Percentiles rank a stretch among this genome's conserved stretches.
These are phyloP conservation scores for Zygosaccharomyces pseudorouxii DNA, from an alignment of 805 yeast genomes.

Conservation along the genomic window DNA sequence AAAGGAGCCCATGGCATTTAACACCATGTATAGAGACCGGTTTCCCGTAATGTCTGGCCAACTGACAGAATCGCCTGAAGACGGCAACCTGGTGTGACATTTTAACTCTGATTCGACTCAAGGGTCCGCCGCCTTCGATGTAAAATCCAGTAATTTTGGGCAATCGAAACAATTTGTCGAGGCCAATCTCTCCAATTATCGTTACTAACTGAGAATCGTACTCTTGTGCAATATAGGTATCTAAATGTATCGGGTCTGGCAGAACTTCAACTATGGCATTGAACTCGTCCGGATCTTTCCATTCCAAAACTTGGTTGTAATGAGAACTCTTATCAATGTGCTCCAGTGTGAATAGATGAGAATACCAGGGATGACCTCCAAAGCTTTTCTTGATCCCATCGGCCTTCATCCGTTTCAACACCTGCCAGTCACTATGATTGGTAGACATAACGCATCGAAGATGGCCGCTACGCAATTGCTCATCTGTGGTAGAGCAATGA, in stretches of 20 bases:
- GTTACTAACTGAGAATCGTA: slow-evolving; percentile 16
- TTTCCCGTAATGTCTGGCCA: slow-evolving; percentile 47
- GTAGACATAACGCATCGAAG: slow-evolving; percentile 45
- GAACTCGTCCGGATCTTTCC: slow-evolving; percentile 31
- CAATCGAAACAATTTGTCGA: slow-evolving; percentile 70
- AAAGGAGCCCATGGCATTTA: slow-evolving; percentile 62
- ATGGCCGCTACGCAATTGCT: slow-evolving; percentile 5
- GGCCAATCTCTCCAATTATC: slow-evolving; percentile 86
- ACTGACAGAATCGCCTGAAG: slow-evolving; percentile 44
- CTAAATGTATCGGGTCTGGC: slow-evolving; percentile 57
- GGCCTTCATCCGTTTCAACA: slow-evolving; percentile 18
- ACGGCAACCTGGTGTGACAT: slow-evolving; percentile 63
- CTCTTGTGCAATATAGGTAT: slow-evolving; percentile 29
- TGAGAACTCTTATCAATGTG: slow-evolving; percentile 44
- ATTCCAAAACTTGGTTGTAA: slow-evolving; percentile 48
- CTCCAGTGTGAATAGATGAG: slow-evolving; percentile 53
- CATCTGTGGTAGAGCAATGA: not conserved
- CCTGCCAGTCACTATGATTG: slow-evolving; percentile 31
- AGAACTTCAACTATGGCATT: slow-evolving; percentile 41
- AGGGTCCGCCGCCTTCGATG: slow-evolving; percentile 35
- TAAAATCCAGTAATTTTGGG: slow-evolving; percentile 52
- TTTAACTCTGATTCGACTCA: slow-evolving; percentile 49
- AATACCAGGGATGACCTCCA: slow-evolving; percentile 93
- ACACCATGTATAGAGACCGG: slow-evolving; percentile 84
- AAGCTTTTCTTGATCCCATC: slow-evolving; percentile 41